These are phyloP conservation scores for Calonectria fujianensis DNA, from an alignment of 2,329 filamentous ascomycete species.

Conservation along the genomic window DNA sequence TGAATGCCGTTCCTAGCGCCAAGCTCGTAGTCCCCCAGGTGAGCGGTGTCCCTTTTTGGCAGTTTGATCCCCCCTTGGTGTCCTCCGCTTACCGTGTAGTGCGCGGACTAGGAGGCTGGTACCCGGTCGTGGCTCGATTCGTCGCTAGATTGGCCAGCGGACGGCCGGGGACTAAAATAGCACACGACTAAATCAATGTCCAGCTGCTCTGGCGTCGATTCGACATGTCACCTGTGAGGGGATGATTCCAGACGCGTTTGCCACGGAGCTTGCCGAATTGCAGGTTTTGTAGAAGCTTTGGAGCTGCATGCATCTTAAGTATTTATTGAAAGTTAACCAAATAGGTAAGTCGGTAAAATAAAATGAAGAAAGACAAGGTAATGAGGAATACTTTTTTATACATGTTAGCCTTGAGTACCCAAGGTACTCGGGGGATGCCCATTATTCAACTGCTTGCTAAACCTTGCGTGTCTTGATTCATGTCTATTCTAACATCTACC, in stretches of 20 bases:
- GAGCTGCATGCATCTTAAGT: not conserved
- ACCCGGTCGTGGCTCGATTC: conserved; percentile 13
- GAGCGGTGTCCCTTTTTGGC: conserved; percentile 24
- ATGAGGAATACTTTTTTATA: not conserved
- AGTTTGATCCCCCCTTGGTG: conserved; percentile 1
- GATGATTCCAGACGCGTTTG: conserved; percentile 13
- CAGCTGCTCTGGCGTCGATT: conserved; percentile 6
- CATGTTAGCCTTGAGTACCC: not conserved
- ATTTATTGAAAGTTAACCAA: not conserved
- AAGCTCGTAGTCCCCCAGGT: not conserved
- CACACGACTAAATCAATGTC: conserved; percentile 12
- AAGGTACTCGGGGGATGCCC: too few relatives aligned
- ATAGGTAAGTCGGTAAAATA: too few relatives aligned
- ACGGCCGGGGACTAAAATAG: conserved; percentile 15
- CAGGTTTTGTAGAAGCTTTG: not conserved
- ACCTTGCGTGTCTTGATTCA: not conserved
- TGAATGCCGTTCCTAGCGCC: conserved; percentile 5
- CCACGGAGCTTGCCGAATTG: conserved; percentile 15
- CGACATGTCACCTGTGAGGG: conserved; percentile 18
- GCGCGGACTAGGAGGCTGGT: conserved; percentile 4
- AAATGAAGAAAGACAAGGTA: too few relatives aligned
- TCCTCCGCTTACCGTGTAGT: not conserved
- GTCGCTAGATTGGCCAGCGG: conserved; percentile 12
- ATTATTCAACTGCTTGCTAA: not conserved
- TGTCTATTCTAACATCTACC: not conserved